A percentile compares a stretch with the other conserved stretches of the same genome.
Evolutionary conservation across 805 yeast species (phyloP).

Genomic region (Clavispora phyllophila): DNA sequence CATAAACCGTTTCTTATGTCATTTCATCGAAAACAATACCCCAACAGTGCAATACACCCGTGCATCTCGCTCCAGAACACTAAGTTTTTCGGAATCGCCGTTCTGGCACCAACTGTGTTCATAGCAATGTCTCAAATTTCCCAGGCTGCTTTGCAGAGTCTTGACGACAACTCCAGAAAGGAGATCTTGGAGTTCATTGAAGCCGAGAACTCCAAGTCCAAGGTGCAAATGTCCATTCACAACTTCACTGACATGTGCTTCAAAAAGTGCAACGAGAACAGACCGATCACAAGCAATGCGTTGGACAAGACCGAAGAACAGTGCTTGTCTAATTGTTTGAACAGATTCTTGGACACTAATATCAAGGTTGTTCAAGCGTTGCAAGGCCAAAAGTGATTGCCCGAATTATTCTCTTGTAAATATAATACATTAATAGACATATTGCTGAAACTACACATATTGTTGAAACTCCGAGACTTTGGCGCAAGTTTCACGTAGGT

Average conservation of each 20-base stretch:
- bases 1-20: too few species aligned
- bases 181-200: conserved; percentile 76
- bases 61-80: background rate
- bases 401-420: conserved; percentile 2
- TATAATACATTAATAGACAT: background rate
- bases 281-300: conserved; percentile 40
- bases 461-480: conserved; percentile 6
- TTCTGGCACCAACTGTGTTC: background rate
- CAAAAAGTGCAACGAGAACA: conserved; percentile 66
- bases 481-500: conserved; percentile 2
- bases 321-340: conserved; percentile 77
- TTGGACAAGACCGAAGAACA: conserved; percentile 57
- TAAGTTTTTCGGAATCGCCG: background rate
- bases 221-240: conserved; percentile 83
- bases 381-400: conserved; percentile 26
- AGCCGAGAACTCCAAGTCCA: conserved; percentile 78
- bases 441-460: conserved; percentile 1
- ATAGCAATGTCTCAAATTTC: conserved; percentile 30
- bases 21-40: too few species aligned
- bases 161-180: conserved; percentile 65
- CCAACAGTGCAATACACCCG: too few species aligned
- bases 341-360: conserved; percentile 83
- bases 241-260: conserved; percentile 87
- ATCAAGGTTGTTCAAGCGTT: conserved; percentile 67
- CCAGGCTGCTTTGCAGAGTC: conserved; percentile 31